Conservation (phyloP, 345 rosid genomes). For the Salix dunnii region DNA sequence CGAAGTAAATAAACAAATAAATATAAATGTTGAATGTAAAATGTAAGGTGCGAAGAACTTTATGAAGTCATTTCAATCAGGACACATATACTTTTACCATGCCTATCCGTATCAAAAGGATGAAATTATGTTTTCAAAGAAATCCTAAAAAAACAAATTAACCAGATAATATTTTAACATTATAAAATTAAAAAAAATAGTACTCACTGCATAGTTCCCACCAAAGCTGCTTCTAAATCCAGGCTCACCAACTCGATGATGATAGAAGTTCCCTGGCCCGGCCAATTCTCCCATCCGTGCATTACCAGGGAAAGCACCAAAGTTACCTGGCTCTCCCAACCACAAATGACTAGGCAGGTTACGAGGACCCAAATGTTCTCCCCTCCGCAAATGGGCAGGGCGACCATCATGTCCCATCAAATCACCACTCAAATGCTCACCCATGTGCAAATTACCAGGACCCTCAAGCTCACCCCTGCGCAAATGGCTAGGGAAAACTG, state of each 20-base stretch:
- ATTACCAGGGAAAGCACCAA: slow-evolving; percentile 38
- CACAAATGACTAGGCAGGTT: slow-evolving; percentile 22
- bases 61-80: not conserved
- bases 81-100: not conserved
- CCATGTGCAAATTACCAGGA: slow-evolving; percentile 36
- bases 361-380: slow-evolving; percentile 47
- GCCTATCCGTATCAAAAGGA: not conserved
- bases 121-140: not conserved
- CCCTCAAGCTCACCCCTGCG: slow-evolving; percentile 51
- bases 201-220: slow-evolving; percentile 51
- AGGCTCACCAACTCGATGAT: slow-evolving; percentile 49
- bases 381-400: slow-evolving; percentile 45
- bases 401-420: slow-evolving; percentile 35
- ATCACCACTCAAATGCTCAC: slow-evolving; percentile 36
- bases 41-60: not conserved
- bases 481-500: slow-evolving; percentile 35
- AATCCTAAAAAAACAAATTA: not conserved
- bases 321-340: slow-evolving; percentile 31
- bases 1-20: not conserved
- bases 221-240: slow-evolving; percentile 61
- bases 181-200: not conserved
- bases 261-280: slow-evolving; percentile 38
- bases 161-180: not conserved
- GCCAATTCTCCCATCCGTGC: slow-evolving; percentile 40
- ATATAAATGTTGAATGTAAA: not conserved